A percentile compares a stretch with the other conserved stretches of the same genome.
Evolutionary conservation across 2,329 filamentous ascomycete genomes (phyloP).

Genomic region (Xylariaceae sp.): DNA sequence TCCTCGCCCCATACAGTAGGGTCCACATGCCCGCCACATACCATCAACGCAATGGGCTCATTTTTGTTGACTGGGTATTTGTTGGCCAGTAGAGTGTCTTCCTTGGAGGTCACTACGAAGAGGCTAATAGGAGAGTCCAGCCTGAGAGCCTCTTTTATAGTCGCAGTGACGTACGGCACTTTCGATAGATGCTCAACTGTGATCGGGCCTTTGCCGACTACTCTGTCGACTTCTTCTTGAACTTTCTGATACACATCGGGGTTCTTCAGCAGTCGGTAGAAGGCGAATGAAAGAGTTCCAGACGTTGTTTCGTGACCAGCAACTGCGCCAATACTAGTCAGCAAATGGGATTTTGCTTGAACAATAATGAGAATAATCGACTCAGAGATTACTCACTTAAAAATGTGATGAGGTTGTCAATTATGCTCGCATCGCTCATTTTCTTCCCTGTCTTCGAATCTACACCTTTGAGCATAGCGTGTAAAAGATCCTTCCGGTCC

Average conservation of each 20-base stretch:
- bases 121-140: slow-evolving; percentile 57
- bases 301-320: slow-evolving; percentile 70
- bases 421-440: slow-evolving; percentile 60
- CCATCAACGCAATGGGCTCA: slow-evolving; percentile 45
- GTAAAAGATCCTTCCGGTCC: slow-evolving; percentile 62
- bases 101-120: slow-evolving; percentile 51
- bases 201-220: slow-evolving; percentile 57
- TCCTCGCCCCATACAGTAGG: slow-evolving; percentile 62
- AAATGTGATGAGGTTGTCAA: slow-evolving; percentile 70
- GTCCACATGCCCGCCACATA: slow-evolving; percentile 57
- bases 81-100: slow-evolving; percentile 53
- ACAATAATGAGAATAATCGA: no score
- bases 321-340: no score
- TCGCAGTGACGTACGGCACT: slow-evolving; percentile 62
- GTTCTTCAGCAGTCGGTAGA: slow-evolving; percentile 62
- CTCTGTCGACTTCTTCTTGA: slow-evolving; percentile 63
- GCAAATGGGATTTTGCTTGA: no score
- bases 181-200: slow-evolving; percentile 58
- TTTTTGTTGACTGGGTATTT: slow-evolving; percentile 57
- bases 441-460: slow-evolving; percentile 65
- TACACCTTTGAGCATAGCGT: slow-evolving; percentile 63
- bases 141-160: slow-evolving; percentile 63
- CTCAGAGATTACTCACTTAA: no score
- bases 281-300: slow-evolving; percentile 60
- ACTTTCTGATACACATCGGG: slow-evolving; percentile 57